Base-by-base conservation (phyloP, 257 asterid genomes). In the Solanum piurae region DNA sequence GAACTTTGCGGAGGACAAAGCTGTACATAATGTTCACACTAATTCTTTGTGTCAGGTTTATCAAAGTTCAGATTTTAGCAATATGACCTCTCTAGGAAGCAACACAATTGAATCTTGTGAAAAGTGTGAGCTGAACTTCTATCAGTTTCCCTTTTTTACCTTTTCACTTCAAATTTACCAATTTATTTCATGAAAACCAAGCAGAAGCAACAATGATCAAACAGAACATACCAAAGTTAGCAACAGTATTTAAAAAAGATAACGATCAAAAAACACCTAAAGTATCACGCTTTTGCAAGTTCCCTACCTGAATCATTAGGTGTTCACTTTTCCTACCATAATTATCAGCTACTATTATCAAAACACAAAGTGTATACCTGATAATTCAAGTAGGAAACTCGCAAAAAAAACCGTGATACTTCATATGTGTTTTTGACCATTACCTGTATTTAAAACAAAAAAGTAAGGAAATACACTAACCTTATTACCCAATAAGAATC, bases 401-500 rank as follows among this genome's bases (percentile, higher is more conserved):
- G 33, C 72, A 64, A 55, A 55, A 44, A 38, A 38, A 11, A 52
- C 16, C 0, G n/a, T 1, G 5, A 52, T 52, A 62, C 66, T 58
- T 58, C 25, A 58, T 58, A 58, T 20, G 12, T 58, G 66, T 58
- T 58, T 58, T 58, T 7, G 66, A 58, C 66, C 31, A 27, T 80
- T 9, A 79, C 29, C 85, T 46, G 3, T 36, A 80, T 14, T 42
- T 42, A 79, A 79, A 21, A 79, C 38, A 79, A 21, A 58, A 1
- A 77, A 42, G 14, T 38, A 42, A 42, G 84, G 31, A 42, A n/a
- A 6, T 4, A 79, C 10, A 89, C 79, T 37, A 85, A 95, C 99
- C 98, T 97, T 88, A 94, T 92, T 2, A 95, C 91, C 99, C 99
- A 97, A 68, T 95, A 97, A 33, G 99, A 94, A 87, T 97, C 99